Evolutionary conservation across 1,284 basidiomycete species (phyloP).

Genomic region (Puccinia sorghi): DNA sequence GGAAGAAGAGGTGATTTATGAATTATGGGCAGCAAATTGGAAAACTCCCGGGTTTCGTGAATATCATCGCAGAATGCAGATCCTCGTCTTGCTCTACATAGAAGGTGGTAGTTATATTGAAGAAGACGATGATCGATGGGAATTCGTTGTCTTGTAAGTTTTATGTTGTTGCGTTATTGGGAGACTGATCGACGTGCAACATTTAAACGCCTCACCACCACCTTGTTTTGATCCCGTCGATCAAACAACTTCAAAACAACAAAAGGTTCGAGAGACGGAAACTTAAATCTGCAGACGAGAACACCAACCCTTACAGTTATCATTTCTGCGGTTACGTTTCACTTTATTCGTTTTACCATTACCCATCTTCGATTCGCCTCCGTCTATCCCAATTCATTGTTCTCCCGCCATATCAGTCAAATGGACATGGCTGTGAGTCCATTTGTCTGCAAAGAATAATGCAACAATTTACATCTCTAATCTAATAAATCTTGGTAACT

Average conservation of each 20-base stretch:
- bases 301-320: constrained; percentile 64
- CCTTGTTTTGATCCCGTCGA: background rate
- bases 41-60: constrained; percentile 84
- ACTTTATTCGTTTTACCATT: constrained; percentile 89
- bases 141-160: constrained; percentile 59
- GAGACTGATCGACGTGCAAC: background rate
- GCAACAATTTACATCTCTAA: background rate
- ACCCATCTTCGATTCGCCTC: constrained; percentile 79
- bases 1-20: constrained; percentile 52
- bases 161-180: background rate
- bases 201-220: background rate
- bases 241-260: background rate
- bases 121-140: constrained; percentile 61
- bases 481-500: constrained; percentile 22
- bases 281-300: constrained; percentile 62
- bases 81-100: constrained; percentile 91
- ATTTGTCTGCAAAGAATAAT: background rate
- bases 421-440: constrained; percentile 81
- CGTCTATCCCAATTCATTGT: constrained; percentile 93
- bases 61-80: constrained; percentile 89
- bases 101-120: constrained; percentile 92
- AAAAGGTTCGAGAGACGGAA: constrained; percentile 78
- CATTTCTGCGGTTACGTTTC: constrained; percentile 91
- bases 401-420: constrained; percentile 82
- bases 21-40: constrained; percentile 69